A percentile compares a stretch with the other conserved stretches of the same genome.
These are phyloP conservation scores for Apiotrichum mycotoxinovorans DNA, from an alignment of 1,284 basidiomycete genomes.

Conservation along the genomic window DNA sequence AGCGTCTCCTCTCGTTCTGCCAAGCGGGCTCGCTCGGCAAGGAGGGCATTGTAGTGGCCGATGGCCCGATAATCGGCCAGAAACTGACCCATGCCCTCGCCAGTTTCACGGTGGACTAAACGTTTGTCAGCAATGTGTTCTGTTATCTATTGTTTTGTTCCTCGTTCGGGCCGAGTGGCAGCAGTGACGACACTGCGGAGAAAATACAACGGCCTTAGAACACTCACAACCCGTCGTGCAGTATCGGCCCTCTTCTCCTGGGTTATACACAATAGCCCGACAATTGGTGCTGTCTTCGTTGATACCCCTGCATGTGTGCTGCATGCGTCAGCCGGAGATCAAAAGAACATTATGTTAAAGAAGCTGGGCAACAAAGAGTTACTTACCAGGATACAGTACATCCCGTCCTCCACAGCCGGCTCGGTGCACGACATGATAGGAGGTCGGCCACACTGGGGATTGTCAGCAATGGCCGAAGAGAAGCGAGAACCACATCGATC, in stretches of 20 bases:
- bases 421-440: neutral
- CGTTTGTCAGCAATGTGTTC: conserved; percentile 2
- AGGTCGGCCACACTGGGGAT: neutral
- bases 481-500: no score
- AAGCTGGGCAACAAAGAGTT: neutral
- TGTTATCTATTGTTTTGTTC: neutral
- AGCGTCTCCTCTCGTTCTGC: neutral
- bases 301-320: conserved; percentile 19
- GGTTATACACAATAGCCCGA: conserved; percentile 7
- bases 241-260: conserved; percentile 5
- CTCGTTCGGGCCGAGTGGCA: neutral
- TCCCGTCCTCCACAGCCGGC: neutral
- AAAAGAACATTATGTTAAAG: neutral
- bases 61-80: neutral
- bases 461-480: no score
- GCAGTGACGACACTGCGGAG: neutral
- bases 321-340: neutral
- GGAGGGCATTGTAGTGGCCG: neutral
- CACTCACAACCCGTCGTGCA: conserved; percentile 27
- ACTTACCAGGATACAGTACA: conserved; percentile 22
- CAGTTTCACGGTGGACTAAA: conserved; percentile 4
- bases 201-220: neutral
- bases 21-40: neutral
- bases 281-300: conserved; percentile 6
- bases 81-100: neutral